These are phyloP conservation scores for Mayamaea pseudoterrestris DNA, from an alignment of 108 stramenopile species.

Conservation along the genomic window DNA sequence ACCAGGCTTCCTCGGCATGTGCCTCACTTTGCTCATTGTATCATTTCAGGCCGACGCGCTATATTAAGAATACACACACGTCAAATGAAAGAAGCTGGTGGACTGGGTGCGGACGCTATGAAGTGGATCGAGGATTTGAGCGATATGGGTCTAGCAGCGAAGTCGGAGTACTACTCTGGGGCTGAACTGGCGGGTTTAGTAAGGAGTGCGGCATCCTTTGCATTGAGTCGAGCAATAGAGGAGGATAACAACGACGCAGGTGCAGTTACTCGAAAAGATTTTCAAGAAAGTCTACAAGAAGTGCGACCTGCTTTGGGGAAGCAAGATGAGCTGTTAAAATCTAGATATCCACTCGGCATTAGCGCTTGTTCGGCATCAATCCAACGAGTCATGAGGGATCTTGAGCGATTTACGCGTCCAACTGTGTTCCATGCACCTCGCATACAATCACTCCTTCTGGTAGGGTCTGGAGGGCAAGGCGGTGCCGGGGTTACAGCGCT, in stretches of 20 bases:
- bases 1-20: too few relatives aligned
- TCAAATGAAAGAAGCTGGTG: slow-evolving; percentile 70
- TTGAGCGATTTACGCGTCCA: slow-evolving; percentile 47
- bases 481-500: slow-evolving; percentile 39
- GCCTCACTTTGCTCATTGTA: too few relatives aligned
- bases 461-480: slow-evolving; percentile 28
- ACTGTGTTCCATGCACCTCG: slow-evolving; percentile 12
- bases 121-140: slow-evolving; percentile 43
- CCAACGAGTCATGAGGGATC: slow-evolving; percentile 43
- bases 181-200: slow-evolving; percentile 85
- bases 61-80: slow-evolving; percentile 83
- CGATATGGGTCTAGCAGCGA: slow-evolving; percentile 43
- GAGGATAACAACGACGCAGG: slow-evolving; percentile 15
- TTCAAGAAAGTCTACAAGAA: slow-evolving; percentile 45
- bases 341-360: slow-evolving; percentile 52
- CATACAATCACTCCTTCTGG: slow-evolving; percentile 51
- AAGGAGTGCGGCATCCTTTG: slow-evolving; percentile 77
- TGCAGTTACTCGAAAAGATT: slow-evolving; percentile 25
- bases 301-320: slow-evolving; percentile 61
- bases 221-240: slow-evolving; percentile 44
- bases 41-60: slow-evolving; percentile 47
- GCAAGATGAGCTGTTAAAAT: slow-evolving; percentile 58
- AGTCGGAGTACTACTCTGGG: slow-evolving; percentile 75
- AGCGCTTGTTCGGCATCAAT: slow-evolving; percentile 43
- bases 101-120: slow-evolving; percentile 32